phyloP scores from a whole-genome alignment of 1,284 basidiomycete species.

The Rhodotorula sp. region DNA sequence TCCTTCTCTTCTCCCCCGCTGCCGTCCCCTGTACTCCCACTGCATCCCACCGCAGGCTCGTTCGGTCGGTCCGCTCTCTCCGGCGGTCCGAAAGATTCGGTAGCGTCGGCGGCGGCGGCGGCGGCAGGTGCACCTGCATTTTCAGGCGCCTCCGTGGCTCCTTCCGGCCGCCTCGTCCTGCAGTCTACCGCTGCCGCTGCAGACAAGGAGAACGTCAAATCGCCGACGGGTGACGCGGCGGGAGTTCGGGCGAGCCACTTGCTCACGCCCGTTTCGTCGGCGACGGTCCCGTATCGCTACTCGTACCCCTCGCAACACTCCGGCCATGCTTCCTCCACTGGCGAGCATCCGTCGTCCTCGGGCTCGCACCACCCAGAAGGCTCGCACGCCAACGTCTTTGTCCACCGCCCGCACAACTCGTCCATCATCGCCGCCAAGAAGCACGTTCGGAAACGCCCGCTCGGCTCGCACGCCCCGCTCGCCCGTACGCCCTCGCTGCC shows the following conservation, averaged over 20 bases:
- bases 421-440: conserved; percentile 41
- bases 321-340: not conserved
- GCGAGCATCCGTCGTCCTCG: not conserved
- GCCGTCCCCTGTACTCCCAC: conserved; percentile 4
- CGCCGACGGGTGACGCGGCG: not conserved
- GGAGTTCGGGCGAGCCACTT: not conserved
- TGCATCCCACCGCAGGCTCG: not conserved
- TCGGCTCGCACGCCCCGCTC: conserved; percentile 39
- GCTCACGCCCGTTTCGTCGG: not conserved
- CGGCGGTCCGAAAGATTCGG: not conserved
- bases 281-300: not conserved
- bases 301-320: not conserved
- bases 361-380: not conserved
- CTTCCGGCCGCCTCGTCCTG: not conserved
- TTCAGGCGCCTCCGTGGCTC: not conserved
- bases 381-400: conserved; percentile 5
- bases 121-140: not conserved
- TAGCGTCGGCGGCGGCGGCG: not conserved
- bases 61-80: not conserved
- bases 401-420: conserved; percentile 27
- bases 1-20: conserved; percentile 34
- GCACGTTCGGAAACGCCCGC: conserved; percentile 36
- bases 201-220: conserved; percentile 26
- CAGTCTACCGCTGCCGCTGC: not conserved
- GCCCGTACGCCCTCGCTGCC: conserved; percentile 36